Evolutionary conservation across 371 early-diverging fungal species (phyloP), one percentile per base, ranked within the genome.

Genomic region (Fennellomyces sp.): DNA sequence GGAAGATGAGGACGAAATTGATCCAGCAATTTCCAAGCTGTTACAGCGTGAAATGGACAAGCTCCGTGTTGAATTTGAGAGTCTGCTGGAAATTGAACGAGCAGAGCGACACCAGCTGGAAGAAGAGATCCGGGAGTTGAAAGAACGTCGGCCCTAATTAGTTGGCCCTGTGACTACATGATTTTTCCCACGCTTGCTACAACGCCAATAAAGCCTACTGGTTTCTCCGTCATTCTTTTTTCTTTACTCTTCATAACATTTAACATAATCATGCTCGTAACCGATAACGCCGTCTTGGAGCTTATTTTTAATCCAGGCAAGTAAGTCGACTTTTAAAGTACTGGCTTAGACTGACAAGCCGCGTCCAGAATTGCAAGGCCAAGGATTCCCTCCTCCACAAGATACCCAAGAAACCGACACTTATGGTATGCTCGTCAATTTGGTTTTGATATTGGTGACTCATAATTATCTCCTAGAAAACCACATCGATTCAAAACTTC

Each of bases 231-330:
- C 26, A 52, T 30, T 7, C 12, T 50, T 35, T 54, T 33, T 50
- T 49, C 38, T 41, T 45, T 30, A 39, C 33, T 41, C 13, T 36
- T 36, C 35, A 5, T n/a, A 49, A 15, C 19, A 30, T 45, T 17
- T 51, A 25, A 25, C 10, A 41, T 21, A 30, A 38, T 57, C 33
- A 51, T 57, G 21, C 58, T 57, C 31, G 21, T 65, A 23, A 67
- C 75, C 3, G 80, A 80, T 51, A 76, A 80, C 52, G 75, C 80
- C 29, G 60, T 80, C 12, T 64, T 80, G 36, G 80, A 80, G 56
- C 66, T 74, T 17, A 70, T 80, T 23, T 80, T 80, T 29, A 80
- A 76, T 38, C 80, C 80, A 56, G 80, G 79, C 68, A 67, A 38
- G n/a, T n/a, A n/a, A n/a, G n/a, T n/a, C n/a, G n/a, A n/a, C n/a